phyloP scores from a whole-genome alignment of 1,284 basidiomycete species.

The Ceratobasidium sp. region DNA sequence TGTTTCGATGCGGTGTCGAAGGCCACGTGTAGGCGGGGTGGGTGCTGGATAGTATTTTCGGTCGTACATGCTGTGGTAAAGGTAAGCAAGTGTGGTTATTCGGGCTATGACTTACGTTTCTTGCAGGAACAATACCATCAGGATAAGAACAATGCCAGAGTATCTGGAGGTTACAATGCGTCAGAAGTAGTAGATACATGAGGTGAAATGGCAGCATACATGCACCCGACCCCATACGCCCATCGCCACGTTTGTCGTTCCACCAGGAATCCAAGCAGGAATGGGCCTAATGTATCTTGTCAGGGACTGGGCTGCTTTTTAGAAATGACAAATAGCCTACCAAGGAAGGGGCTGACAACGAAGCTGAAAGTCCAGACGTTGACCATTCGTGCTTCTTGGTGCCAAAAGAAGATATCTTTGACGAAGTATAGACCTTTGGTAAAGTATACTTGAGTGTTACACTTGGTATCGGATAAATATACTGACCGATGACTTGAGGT shows the following conservation, averaged over 20 bases:
- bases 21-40: conserved; percentile 59
- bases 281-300: conserved; percentile 62
- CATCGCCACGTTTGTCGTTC: conserved; percentile 68
- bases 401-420: conserved; percentile 79
- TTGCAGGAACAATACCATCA: conserved; percentile 70
- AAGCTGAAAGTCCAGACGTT: conserved; percentile 81
- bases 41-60: conserved; percentile 69
- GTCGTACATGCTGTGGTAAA: conserved; percentile 70
- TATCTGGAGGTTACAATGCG: conserved; percentile 12
- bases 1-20: conserved; percentile 70
- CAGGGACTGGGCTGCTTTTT: neutral
- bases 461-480: neutral
- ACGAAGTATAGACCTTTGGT: conserved; percentile 72
- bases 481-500: conserved; percentile 74
- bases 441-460: neutral
- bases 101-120: conserved; percentile 67
- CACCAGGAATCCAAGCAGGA: conserved; percentile 76
- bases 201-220: conserved; percentile 61
- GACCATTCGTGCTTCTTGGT: conserved; percentile 78
- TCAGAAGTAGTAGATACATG: neutral
- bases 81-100: neutral
- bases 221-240: conserved; percentile 75
- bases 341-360: conserved; percentile 69
- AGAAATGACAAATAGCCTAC: neutral
- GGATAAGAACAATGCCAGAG: conserved; percentile 62